Evolutionary conservation across 2,329 filamentous ascomycete species (phyloP).

Genomic region (Pseudocercospora fijiensis): DNA sequence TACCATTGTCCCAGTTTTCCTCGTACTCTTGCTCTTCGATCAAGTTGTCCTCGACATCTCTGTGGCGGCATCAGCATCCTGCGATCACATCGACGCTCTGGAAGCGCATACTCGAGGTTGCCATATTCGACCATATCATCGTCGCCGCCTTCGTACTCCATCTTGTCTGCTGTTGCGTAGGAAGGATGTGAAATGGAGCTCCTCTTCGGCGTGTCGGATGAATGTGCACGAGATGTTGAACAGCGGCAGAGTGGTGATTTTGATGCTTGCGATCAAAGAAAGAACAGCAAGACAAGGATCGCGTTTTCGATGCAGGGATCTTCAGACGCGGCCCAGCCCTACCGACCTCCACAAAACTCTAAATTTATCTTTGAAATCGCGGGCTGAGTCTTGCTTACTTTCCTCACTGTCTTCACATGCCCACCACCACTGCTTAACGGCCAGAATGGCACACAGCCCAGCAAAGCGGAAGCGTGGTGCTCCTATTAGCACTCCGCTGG

Average conservation of each 20-base stretch:
- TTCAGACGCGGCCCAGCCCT: neutral
- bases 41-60: slow-evolving; percentile 41
- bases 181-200: neutral
- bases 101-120: slow-evolving; percentile 34
- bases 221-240: neutral
- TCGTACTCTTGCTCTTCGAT: slow-evolving; percentile 54
- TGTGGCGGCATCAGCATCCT: slow-evolving; percentile 19
- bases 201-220: neutral
- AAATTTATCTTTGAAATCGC: neutral
- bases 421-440: neutral
- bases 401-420: neutral
- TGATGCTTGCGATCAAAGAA: slow-evolving; percentile 2
- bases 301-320: neutral
- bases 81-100: neutral
- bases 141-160: slow-evolving; percentile 48
- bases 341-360: slow-evolving; percentile 1
- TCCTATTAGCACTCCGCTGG: slow-evolving; percentile 10
- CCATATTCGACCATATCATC: slow-evolving; percentile 40
- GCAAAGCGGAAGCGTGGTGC: slow-evolving; percentile 20
- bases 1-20: slow-evolving; percentile 49
- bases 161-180: slow-evolving; percentile 38
- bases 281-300: neutral
- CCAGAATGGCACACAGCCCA: slow-evolving; percentile 12
- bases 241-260: neutral
- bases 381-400: neutral